Evolutionary conservation across 2,329 filamentous ascomycete species (phyloP).

Genomic region (Aurifilum marmelostoma): DNA sequence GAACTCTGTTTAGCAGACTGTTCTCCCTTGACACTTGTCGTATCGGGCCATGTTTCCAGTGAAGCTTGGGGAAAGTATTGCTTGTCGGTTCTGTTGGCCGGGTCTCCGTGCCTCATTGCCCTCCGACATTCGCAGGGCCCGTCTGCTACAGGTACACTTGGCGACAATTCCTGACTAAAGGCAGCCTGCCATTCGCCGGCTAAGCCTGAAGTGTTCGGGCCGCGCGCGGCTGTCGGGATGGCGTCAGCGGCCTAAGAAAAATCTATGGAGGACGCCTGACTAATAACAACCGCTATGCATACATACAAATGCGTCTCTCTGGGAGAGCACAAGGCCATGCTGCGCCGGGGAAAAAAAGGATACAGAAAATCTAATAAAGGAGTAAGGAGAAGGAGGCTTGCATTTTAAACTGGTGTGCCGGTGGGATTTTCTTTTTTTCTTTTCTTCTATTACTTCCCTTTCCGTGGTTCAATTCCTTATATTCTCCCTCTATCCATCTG

Average conservation of each 20-base stretch:
- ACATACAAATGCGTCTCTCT: not conserved
- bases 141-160: too few species aligned
- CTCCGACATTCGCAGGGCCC: slow-evolving; percentile 9
- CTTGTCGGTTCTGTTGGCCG: too few species aligned
- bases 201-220: slow-evolving; percentile 21
- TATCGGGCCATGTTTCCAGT: too few species aligned
- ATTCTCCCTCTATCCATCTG: not conserved
- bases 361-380: too few species aligned
- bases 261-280: slow-evolving; percentile 10
- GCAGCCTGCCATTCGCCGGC: slow-evolving; percentile 21
- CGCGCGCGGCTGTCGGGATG: slow-evolving; percentile 31
- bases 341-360: not conserved
- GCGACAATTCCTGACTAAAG: slow-evolving; percentile 13
- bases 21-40: too few species aligned
- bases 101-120: not conserved
- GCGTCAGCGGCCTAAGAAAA: slow-evolving; percentile 30
- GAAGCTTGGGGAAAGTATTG: too few species aligned
- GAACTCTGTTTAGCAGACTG: too few species aligned
- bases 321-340: not conserved
- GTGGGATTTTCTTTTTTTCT: not conserved
- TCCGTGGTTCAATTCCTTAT: not conserved
- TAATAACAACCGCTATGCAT: not conserved
- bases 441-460: not conserved
- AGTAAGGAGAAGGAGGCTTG: not conserved
- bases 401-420: not conserved